These are phyloP conservation scores for Prinsepia uniflora DNA, from an alignment of 306 rosid species.

Conservation along the genomic window DNA sequence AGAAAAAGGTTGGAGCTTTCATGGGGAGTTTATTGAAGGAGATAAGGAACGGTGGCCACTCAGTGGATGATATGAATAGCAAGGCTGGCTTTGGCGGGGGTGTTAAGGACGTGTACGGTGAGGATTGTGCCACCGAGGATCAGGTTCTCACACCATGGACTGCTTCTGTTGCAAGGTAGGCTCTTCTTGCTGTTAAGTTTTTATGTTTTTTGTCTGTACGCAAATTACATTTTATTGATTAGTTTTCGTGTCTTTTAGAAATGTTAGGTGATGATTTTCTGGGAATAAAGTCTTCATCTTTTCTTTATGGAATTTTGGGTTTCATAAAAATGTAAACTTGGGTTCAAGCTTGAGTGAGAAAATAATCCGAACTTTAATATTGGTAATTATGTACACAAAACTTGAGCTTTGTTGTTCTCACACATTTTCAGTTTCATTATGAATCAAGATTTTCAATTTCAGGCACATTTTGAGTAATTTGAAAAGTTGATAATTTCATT, in stretches of 20 bases:
- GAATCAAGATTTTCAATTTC: too few species aligned
- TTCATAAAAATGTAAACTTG: not conserved
- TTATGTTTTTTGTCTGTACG: not conserved
- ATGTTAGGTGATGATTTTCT: too few species aligned
- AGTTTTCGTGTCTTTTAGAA: not conserved
- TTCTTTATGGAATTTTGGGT: not conserved
- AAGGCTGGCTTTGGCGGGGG: constrained; percentile 48
- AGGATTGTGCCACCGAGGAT: constrained; percentile 66
- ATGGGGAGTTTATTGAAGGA: constrained; percentile 50
- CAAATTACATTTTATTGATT: not conserved
- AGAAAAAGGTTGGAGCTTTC: constrained; percentile 23
- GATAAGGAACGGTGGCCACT: constrained; percentile 44
- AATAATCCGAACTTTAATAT: too few species aligned
- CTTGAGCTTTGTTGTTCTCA: too few species aligned
- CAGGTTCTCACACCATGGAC: constrained; percentile 89
- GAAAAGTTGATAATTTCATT: not conserved
- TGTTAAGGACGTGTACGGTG: constrained; percentile 60
- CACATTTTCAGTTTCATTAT: too few species aligned
- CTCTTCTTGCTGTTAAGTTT: not conserved
- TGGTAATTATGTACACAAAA: too few species aligned
- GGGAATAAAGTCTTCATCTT: not conserved
- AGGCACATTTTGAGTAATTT: too few species aligned
- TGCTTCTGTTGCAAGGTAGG: constrained; percentile 71
- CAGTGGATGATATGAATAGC: constrained; percentile 18
- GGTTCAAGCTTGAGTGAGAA: not conserved